Evolutionary conservation across 2,329 filamentous ascomycete genomes (phyloP).

Genomic region (Didymella lethalis): DNA sequence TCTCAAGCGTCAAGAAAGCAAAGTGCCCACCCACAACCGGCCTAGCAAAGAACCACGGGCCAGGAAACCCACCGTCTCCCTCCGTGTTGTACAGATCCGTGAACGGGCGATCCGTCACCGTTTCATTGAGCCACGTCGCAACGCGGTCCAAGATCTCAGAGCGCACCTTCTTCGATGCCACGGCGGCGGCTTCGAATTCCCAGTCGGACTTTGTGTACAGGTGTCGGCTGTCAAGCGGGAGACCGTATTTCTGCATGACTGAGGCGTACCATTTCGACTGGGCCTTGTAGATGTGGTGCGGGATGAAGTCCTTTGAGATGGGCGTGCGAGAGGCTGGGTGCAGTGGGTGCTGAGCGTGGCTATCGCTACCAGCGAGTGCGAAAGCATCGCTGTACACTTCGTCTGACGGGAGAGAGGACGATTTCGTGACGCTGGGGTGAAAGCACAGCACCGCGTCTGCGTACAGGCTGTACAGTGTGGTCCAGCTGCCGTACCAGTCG

Average conservation of each 20-base stretch:
- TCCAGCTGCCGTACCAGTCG: conserved; percentile 81
- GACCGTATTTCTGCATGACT: conserved; percentile 80
- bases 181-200: conserved; percentile 87
- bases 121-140: conserved; percentile 85
- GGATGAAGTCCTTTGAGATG: conserved; percentile 67
- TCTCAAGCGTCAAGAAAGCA: conserved; percentile 80
- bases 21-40: conserved; percentile 89
- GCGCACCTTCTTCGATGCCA: conserved; percentile 73
- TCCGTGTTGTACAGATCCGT: conserved; percentile 87
- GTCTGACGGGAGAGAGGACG: background rate
- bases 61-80: conserved; percentile 76
- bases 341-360: conserved; percentile 33
- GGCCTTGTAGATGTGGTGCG: conserved; percentile 73
- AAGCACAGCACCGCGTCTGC: conserved; percentile 83
- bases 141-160: conserved; percentile 76
- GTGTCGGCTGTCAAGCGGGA: conserved; percentile 83
- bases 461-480: conserved; percentile 85
- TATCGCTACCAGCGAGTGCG: conserved; percentile 9
- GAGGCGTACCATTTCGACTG: conserved; percentile 83
- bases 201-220: conserved; percentile 89
- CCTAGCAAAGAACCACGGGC: conserved; percentile 77
- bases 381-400: background rate
- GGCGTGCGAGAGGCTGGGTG: conserved; percentile 31
- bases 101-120: conserved; percentile 74
- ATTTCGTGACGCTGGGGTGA: conserved; percentile 63